Conservation (phyloP, 176 grass and related monocot genomes). For the Lolium perenne region DNA sequence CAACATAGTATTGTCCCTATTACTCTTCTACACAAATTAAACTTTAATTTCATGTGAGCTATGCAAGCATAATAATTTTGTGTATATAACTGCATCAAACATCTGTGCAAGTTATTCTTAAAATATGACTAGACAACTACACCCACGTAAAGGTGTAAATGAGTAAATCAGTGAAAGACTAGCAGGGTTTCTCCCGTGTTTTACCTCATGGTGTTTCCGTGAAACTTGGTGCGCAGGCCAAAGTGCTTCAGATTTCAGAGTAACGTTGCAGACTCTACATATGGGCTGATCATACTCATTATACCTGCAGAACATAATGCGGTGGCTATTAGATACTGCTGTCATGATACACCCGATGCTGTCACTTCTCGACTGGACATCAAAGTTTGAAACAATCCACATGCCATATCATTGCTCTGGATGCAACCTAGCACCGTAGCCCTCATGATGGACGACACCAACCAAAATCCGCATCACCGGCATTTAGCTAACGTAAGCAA, state of each 20-base stretch:
- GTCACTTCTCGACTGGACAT: too few relatives aligned
- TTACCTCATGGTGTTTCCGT: constrained; percentile 91
- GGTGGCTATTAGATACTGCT: background rate
- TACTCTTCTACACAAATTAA: background rate
- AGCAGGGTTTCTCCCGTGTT: background rate
- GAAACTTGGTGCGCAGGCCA: constrained; percentile 98
- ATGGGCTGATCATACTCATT: constrained; percentile 91
- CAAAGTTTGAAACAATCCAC: too few relatives aligned
- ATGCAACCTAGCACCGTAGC: background rate
- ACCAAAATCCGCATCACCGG: too few relatives aligned
- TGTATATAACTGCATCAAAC: background rate
- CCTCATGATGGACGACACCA: too few relatives aligned
- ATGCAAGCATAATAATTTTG: background rate
- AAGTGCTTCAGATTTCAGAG: constrained; percentile 87
- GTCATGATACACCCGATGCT: too few relatives aligned
- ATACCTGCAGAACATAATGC: constrained; percentile 61
- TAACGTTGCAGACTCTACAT: constrained; percentile 89
- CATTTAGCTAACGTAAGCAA: too few relatives aligned
- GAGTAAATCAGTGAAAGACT: background rate
- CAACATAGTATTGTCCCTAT: background rate
- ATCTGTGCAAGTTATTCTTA: background rate
- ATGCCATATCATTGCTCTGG: too few relatives aligned
- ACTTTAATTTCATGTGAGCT: background rate
- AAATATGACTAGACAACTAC: background rate
- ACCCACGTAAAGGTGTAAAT: background rate